Evolutionary conservation across 345 rosid species (phyloP).

Genomic region (Psidium guajava): DNA sequence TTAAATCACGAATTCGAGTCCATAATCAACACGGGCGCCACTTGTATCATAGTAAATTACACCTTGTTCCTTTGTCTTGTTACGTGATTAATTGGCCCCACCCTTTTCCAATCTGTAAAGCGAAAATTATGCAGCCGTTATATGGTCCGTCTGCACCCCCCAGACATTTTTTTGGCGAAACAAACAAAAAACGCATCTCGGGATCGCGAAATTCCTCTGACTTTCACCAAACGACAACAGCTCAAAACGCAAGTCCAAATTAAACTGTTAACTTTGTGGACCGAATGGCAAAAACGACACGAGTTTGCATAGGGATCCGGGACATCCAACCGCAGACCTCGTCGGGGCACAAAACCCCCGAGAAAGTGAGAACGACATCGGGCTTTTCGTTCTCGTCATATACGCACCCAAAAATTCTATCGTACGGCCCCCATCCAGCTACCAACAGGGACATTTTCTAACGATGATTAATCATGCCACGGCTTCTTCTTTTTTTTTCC

Average conservation of each 20-base stretch:
- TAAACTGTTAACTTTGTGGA: neutral
- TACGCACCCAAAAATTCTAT: neutral
- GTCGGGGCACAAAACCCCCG: neutral
- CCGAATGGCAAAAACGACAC: neutral
- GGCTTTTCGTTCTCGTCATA: neutral
- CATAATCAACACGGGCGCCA: neutral
- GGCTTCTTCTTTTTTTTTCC: too few species aligned
- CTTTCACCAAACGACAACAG: neutral
- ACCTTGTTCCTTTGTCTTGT: neutral
- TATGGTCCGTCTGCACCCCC: neutral
- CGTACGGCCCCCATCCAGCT: neutral
- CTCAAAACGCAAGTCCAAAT: neutral
- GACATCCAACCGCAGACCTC: neutral
- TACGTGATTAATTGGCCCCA: neutral
- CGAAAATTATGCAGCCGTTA: neutral
- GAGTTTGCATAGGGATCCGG: neutral
- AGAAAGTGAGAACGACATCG: too few species aligned
- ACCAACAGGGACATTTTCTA: too few species aligned
- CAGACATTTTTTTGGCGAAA: neutral
- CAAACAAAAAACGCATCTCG: neutral
- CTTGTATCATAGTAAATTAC: neutral
- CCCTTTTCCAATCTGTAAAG: neutral
- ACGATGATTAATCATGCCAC: too few species aligned
- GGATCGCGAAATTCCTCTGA: neutral
- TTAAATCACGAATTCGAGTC: neutral